Evolutionary conservation across 495 filamentous ascomycete species (phyloP).

Genomic region (Talaromyces borbonicus): DNA sequence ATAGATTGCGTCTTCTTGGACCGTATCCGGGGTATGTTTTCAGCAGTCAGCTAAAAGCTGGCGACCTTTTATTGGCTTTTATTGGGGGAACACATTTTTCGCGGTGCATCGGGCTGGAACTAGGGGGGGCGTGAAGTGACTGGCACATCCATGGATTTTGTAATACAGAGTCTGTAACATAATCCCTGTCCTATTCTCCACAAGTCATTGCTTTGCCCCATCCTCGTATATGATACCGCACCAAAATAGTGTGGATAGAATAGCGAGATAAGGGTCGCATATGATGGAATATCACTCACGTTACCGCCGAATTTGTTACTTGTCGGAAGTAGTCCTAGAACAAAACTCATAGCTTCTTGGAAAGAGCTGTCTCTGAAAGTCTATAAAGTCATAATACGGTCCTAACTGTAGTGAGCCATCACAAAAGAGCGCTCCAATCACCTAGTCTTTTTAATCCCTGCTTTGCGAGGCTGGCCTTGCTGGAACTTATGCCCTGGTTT

Average conservation of each 20-base stretch:
- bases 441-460: neutral
- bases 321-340: neutral
- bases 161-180: neutral
- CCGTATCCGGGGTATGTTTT: no score
- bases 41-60: no score
- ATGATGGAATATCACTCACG: neutral
- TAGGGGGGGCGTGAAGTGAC: neutral
- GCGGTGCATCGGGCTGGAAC: neutral
- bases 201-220: neutral
- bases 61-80: no score
- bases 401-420: neutral
- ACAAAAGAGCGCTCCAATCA: neutral
- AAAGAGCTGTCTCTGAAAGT: neutral
- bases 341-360: neutral
- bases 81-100: no score
- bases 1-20: no score
- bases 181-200: neutral
- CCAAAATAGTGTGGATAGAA: neutral
- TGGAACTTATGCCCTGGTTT: neutral
- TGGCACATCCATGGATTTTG: neutral
- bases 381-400: neutral
- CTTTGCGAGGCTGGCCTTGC: neutral
- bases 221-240: neutral
- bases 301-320: neutral
- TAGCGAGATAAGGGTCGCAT: neutral